Base-by-base conservation (phyloP, 1,284 basidiomycete species). In the Ceratorhiza oryzae-sativae region DNA sequence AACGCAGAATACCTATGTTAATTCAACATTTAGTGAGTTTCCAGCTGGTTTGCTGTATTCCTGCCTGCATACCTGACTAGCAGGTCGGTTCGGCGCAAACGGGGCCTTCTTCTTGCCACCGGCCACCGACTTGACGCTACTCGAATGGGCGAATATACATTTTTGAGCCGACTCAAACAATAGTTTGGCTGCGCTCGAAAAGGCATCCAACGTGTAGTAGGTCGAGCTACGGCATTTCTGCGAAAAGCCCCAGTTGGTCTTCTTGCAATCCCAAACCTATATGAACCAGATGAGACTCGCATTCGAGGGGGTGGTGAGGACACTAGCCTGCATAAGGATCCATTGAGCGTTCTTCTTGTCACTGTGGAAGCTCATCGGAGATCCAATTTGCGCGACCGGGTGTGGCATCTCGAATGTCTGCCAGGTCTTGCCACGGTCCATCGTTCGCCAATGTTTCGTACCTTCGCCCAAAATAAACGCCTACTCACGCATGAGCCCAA, bases 401-500 rank as follows among this genome's bases (percentile, higher is more conserved):
- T 87, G 76, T 0, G 90, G 88, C 59, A 94, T 86, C 3, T 88
- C 82, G 79, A 97, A 98, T 0, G 86, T 79, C 71, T 88, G 87
- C 95, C 95, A 98, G 46, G 89, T 87, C 79, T 86, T 88, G 68
- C 95, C 95, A 74, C 91, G 86, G 80, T 98, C 90, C 48, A 88
- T 87, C 0, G 95, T 95, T 30, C 91, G 89, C 80, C 92, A 97
- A 80, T 97, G 95, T 32, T 79, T 91, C 23, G 76, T 88, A 41
- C 83, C 83, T 25, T 85, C 83, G 5, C 92, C 92, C 73, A 98
- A 82, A 32, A 92, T 89, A 79, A 96, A 97, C 0, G 93, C 95
- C 92, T 94, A 75, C n/a, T 55, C 1, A 51, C 42, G 42, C 49
- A 42, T 39, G 34, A 41, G 32, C 15, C 77, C 34, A n/a, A 9